phyloP scores from a whole-genome alignment of 2,329 filamentous ascomycete genomes.

The Macrophomina phaseolina region DNA sequence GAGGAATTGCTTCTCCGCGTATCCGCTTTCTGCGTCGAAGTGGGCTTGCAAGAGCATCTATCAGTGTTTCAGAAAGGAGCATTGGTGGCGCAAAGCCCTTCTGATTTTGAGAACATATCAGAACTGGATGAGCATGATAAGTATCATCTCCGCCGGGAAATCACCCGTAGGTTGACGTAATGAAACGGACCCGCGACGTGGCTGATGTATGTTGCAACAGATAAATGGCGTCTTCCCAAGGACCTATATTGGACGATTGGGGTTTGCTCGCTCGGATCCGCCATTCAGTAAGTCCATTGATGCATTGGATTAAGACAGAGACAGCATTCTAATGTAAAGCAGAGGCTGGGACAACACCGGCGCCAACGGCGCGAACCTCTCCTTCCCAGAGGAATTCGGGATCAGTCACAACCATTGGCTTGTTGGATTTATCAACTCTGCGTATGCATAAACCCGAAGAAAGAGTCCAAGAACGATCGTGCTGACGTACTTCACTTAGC shows the following conservation, averaged over 20 bases:
- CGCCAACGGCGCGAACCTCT: constrained; percentile 60
- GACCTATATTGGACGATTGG: constrained; percentile 70
- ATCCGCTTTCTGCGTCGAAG: constrained; percentile 64
- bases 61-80: constrained; percentile 70
- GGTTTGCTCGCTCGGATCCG: constrained; percentile 71
- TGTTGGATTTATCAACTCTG: constrained; percentile 35
- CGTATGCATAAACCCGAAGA: not conserved
- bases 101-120: constrained; percentile 65
- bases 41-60: constrained; percentile 64
- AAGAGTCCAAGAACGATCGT: not conserved
- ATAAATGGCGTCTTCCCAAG: constrained; percentile 70
- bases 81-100: constrained; percentile 73
- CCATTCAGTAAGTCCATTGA: constrained; percentile 57
- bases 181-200: constrained; percentile 57
- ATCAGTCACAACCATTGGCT: constrained; percentile 48
- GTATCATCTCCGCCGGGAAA: constrained; percentile 60
- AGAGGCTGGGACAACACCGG: constrained; percentile 43
- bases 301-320: not conserved
- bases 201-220: not conserved
- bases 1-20: constrained; percentile 60
- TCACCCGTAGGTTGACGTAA: constrained; percentile 63
- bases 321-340: not conserved
- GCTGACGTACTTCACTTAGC: not conserved
- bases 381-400: constrained; percentile 62
- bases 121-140: constrained; percentile 68